phyloP scores from a whole-genome alignment of 768 basidiomycete genomes.

The Suillus ampliporus region DNA sequence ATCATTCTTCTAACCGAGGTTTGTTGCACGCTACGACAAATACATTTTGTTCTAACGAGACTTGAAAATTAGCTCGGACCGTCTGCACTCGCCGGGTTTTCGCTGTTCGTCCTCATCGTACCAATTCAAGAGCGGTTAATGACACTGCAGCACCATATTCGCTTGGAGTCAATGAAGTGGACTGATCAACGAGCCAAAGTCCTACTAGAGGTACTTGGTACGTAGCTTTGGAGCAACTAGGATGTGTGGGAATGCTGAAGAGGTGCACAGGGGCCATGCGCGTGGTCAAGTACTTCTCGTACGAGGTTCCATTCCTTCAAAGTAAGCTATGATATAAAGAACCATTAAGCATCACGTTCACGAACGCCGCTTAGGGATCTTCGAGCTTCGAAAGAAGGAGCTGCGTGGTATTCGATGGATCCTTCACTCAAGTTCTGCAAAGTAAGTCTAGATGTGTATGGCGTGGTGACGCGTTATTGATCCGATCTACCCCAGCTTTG shows the following conservation, averaged over 20 bases:
- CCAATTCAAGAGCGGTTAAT: conserved; percentile 70
- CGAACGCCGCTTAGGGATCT: conserved; percentile 48
- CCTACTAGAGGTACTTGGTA: conserved; percentile 65
- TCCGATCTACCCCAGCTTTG: conserved; percentile 42
- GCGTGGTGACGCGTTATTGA: background rate
- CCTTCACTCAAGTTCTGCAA: conserved; percentile 64
- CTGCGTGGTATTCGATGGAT: conserved; percentile 61
- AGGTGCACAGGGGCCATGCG: conserved; percentile 58
- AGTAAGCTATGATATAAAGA: conserved; percentile 44
- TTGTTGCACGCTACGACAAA: conserved; percentile 11
- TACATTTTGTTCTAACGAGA: background rate
- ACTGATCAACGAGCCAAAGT: conserved; percentile 68
- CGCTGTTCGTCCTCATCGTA: conserved; percentile 63
- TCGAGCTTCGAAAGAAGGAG: conserved; percentile 57
- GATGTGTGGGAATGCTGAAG: background rate
- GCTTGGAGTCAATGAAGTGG: conserved; percentile 61
- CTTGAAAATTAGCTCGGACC: conserved; percentile 59
- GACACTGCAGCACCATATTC: conserved; percentile 57
- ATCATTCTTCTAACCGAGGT: conserved; percentile 66
- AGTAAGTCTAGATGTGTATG: conserved; percentile 44
- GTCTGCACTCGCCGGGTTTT: conserved; percentile 73
- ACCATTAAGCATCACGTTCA: conserved; percentile 5
- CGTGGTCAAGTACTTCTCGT: conserved; percentile 79
- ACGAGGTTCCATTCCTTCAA: conserved; percentile 69
- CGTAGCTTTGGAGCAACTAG: conserved; percentile 9